phyloP scores from a whole-genome alignment of 2,329 filamentous ascomycete species.

The Alternaria sp. region DNA sequence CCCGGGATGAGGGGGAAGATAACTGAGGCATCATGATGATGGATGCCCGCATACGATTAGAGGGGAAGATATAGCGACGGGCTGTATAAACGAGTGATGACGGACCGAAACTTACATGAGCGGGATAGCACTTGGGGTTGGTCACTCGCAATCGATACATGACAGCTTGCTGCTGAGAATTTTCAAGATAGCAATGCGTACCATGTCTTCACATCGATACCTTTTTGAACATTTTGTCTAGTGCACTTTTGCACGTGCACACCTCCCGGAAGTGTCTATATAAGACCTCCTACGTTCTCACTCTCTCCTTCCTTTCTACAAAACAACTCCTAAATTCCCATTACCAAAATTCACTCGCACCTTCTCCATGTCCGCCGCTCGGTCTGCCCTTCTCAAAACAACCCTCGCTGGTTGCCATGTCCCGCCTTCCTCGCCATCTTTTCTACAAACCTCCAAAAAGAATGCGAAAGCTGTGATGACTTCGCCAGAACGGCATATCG shows the following conservation, averaged over 20 bases:
- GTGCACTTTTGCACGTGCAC: neutral
- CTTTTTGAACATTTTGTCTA: neutral
- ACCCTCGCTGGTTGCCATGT: neutral
- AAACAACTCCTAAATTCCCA: neutral
- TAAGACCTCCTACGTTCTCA: accelerated
- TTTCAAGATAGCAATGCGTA: too few species aligned
- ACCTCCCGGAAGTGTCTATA: neutral
- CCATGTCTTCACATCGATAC: neutral
- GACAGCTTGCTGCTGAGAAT: too few species aligned
- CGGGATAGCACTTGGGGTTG: neutral
- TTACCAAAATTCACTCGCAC: neutral
- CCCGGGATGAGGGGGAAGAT: neutral
- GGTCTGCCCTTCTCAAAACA: neutral
- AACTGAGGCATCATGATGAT: neutral
- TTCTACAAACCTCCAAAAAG: neutral
- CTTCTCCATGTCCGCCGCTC: neutral
- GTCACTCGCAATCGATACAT: accelerated
- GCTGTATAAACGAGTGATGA: too few species aligned
- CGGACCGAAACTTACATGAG: too few species aligned
- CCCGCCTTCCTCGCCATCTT: neutral
- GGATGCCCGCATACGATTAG: too few species aligned
- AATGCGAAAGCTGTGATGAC: neutral
- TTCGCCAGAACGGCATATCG: neutral
- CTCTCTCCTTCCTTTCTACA: neutral
- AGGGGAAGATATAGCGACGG: too few species aligned